Evolutionary conservation across 345 rosid species (phyloP).

Genomic region (Anacardium occidentale): DNA sequence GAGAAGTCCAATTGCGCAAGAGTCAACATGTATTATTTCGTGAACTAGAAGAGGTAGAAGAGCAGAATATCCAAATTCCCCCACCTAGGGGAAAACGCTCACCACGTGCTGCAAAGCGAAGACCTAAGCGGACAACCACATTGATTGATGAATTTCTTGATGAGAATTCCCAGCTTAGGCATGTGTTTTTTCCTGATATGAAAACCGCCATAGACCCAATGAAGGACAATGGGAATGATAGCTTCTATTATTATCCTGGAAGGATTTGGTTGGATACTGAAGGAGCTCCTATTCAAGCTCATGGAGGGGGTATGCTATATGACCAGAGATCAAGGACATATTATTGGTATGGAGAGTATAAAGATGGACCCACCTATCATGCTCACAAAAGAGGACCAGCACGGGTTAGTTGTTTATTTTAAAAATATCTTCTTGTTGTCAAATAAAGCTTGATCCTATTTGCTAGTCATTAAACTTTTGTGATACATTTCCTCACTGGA

Average conservation of each 20-base stretch:
- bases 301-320: constrained; percentile 80
- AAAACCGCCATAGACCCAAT: constrained; percentile 60
- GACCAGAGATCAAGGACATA: constrained; percentile 58
- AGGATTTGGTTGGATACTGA: constrained; percentile 90
- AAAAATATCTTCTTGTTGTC: constrained; percentile 9
- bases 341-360: constrained; percentile 94
- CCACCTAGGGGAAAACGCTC: constrained; percentile 83
- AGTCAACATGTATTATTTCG: constrained; percentile 45
- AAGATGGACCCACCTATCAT: constrained; percentile 89
- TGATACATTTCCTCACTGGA: not conserved
- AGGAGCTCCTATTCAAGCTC: constrained; percentile 92
- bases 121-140: constrained; percentile 67
- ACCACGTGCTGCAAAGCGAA: constrained; percentile 79
- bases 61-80: constrained; percentile 70
- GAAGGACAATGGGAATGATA: constrained; percentile 51
- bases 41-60: constrained; percentile 74
- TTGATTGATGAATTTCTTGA: constrained; percentile 91
- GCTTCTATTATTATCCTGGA: constrained; percentile 61
- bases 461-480: not conserved
- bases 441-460: constrained; percentile 10
- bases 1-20: constrained; percentile 38
- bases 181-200: constrained; percentile 71
- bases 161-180: constrained; percentile 79
- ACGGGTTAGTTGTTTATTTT: constrained; percentile 53
- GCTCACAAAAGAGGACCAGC: constrained; percentile 76